Percentiles rank a stretch among this genome's conserved stretches.
Conservation (phyloP, 1,139 yeast genomes). For the Blastobotrys illinoisensis region DNA sequence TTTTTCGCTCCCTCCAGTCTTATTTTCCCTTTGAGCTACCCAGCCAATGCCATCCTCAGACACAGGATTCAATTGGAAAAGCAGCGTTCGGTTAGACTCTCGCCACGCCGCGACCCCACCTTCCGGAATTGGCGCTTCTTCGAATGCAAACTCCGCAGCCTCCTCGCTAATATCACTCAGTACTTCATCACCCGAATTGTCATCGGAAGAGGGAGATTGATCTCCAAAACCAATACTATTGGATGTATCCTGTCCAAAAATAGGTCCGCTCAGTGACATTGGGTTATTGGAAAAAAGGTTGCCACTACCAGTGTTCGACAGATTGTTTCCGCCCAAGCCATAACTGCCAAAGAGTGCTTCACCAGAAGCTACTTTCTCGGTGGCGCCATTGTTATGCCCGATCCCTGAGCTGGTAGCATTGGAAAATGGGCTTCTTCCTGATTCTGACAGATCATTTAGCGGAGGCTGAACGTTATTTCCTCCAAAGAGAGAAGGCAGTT, state of each 20-base stretch:
- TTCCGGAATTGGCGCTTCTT: slow-evolving; percentile 30
- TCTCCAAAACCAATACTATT: not conserved
- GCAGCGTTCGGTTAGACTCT: slow-evolving; percentile 35
- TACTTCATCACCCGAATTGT: not conserved
- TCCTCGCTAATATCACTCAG: not conserved
- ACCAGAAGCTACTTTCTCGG: not conserved
- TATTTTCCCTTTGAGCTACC: slow-evolving; percentile 33
- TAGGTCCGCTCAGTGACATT: not conserved
- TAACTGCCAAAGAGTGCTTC: too few relatives aligned
- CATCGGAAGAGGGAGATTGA: not conserved
- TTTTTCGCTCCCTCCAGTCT: slow-evolving; percentile 17
- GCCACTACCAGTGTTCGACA: not conserved
- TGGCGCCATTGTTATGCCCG: not conserved
- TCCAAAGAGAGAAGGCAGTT: not conserved
- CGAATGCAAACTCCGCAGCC: slow-evolving; percentile 4
- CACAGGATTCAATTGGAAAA: slow-evolving; percentile 40
- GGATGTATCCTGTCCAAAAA: not conserved
- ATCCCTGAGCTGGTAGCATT: not conserved
- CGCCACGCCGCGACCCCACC: slow-evolving; percentile 31
- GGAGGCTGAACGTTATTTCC: not conserved
- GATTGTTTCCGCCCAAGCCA: not conserved
- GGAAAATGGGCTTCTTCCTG: not conserved
- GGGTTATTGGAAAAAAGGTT: not conserved
- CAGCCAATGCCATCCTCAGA: slow-evolving; percentile 39
- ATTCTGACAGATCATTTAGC: not conserved